These are phyloP conservation scores for Dactylellina parvicollis DNA, from an alignment of 2,329 filamentous ascomycete genomes.

Conservation along the genomic window DNA sequence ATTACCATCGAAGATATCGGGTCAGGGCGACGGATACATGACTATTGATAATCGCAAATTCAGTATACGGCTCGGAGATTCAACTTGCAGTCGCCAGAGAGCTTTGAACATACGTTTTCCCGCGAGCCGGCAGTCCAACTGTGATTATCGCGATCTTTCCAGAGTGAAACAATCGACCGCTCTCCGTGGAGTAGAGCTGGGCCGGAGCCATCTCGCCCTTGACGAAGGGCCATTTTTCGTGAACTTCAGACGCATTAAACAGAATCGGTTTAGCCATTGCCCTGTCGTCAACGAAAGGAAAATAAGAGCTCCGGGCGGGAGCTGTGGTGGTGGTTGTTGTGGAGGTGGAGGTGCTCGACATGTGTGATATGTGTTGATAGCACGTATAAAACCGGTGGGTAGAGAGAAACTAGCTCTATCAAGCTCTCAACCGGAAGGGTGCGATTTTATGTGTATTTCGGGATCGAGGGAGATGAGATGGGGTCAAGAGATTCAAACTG, in stretches of 20 bases:
- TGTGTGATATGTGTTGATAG: slow-evolving; percentile 39
- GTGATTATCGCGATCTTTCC: slow-evolving; percentile 97
- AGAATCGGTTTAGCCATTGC: slow-evolving; percentile 36
- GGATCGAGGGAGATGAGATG: neutral
- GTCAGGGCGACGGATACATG: slow-evolving; percentile 96
- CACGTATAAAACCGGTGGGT: slow-evolving; percentile 16
- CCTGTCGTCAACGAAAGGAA: slow-evolving; percentile 26
- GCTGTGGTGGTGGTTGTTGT: slow-evolving; percentile 29
- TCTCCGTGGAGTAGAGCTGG: slow-evolving; percentile 98
- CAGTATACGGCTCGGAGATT: slow-evolving; percentile 26
- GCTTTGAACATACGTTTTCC: slow-evolving; percentile 80
- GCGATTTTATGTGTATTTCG: neutral
- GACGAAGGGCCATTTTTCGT: slow-evolving; percentile 53
- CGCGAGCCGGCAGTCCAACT: slow-evolving; percentile 90
- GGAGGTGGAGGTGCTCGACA: slow-evolving; percentile 35
- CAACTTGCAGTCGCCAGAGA: slow-evolving; percentile 4
- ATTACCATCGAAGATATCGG: slow-evolving; percentile 86
- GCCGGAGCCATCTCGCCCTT: slow-evolving; percentile 80
- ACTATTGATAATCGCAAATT: slow-evolving; percentile 62
- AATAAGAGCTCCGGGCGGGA: slow-evolving; percentile 36
- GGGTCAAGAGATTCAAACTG: slow-evolving; percentile 7
- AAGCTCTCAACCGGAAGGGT: slow-evolving; percentile 16
- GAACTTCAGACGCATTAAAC: slow-evolving; percentile 45
- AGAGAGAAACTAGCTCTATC: slow-evolving; percentile 48
- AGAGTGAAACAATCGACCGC: slow-evolving; percentile 93